Conservation (phyloP, 2,329 filamentous ascomycete genomes). For the Pseudocercospora musae region DNA sequence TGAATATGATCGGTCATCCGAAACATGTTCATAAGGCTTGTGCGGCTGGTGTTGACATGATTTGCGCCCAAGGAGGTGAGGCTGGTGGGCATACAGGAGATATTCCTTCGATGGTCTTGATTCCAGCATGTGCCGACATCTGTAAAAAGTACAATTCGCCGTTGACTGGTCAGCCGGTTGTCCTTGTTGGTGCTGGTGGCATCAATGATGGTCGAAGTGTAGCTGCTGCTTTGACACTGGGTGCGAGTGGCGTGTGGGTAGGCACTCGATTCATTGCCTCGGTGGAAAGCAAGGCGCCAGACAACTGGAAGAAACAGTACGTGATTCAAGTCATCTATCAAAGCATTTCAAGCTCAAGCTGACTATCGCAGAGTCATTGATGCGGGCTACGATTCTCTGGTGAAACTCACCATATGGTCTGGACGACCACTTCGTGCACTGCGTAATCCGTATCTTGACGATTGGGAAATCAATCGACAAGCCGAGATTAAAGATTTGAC, state of each 20-base stretch:
- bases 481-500: conserved; percentile 89
- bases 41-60: conserved; percentile 84
- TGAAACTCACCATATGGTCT: conserved; percentile 96
- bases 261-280: conserved; percentile 90
- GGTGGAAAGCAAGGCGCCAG: conserved; percentile 45
- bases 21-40: conserved; percentile 97
- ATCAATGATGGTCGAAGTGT: conserved; percentile 87
- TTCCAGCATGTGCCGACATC: conserved; percentile 82
- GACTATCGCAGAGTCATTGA: conserved; percentile 69
- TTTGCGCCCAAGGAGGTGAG: conserved; percentile 96
- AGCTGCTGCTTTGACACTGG: conserved; percentile 86
- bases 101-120: conserved; percentile 83
- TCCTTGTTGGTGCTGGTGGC: conserved; percentile 86
- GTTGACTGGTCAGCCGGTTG: conserved; percentile 78
- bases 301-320: conserved; percentile 17
- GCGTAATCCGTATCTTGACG: conserved; percentile 84
- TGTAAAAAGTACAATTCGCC: conserved; percentile 77
- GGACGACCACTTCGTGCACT: conserved; percentile 88
- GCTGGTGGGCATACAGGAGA: conserved; percentile 76
- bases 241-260: conserved; percentile 88
- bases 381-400: conserved; percentile 85
- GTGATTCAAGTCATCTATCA: not conserved
- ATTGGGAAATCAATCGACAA: conserved; percentile 90
- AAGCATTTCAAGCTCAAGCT: not conserved
- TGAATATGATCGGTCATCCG: conserved; percentile 99